phyloP scores from a whole-genome alignment of 192 early-diverging fungal genomes.

The Rhizophagus clarus region DNA sequence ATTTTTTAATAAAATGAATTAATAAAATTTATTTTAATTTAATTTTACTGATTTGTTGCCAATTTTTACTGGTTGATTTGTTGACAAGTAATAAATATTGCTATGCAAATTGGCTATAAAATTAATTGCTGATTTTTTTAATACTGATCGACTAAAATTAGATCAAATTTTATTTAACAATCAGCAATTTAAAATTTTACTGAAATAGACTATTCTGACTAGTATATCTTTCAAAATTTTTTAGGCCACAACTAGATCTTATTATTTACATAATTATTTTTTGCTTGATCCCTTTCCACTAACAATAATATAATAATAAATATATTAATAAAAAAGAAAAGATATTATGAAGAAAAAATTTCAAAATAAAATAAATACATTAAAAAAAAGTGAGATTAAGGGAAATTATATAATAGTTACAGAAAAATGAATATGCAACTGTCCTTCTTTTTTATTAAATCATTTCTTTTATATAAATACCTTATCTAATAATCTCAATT shows the following conservation, averaged over 20 bases:
- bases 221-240: conserved; percentile 7
- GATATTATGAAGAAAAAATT: not conserved
- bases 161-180: too few species aligned
- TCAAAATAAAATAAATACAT: not conserved
- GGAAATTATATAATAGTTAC: not conserved
- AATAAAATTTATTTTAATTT: too few species aligned
- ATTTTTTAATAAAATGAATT: too few species aligned
- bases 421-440: not conserved
- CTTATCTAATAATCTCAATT: not conserved
- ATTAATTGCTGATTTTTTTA: too few species aligned
- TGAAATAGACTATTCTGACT: too few species aligned
- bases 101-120: too few species aligned
- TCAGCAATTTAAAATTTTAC: too few species aligned
- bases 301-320: not conserved
- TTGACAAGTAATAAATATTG: too few species aligned
- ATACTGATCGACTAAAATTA: too few species aligned
- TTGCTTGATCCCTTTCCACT: not conserved
- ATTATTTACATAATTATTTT: not conserved
- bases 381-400: not conserved
- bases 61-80: too few species aligned
- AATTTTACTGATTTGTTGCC: too few species aligned
- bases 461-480: not conserved
- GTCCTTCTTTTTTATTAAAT: not conserved
- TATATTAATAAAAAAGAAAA: not conserved
- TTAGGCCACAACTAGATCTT: not conserved